A percentile compares a stretch with the other conserved stretches of the same genome.
Conservation (phyloP, 2,329 filamentous ascomycete species). For the Botrytis hyacinthi region DNA sequence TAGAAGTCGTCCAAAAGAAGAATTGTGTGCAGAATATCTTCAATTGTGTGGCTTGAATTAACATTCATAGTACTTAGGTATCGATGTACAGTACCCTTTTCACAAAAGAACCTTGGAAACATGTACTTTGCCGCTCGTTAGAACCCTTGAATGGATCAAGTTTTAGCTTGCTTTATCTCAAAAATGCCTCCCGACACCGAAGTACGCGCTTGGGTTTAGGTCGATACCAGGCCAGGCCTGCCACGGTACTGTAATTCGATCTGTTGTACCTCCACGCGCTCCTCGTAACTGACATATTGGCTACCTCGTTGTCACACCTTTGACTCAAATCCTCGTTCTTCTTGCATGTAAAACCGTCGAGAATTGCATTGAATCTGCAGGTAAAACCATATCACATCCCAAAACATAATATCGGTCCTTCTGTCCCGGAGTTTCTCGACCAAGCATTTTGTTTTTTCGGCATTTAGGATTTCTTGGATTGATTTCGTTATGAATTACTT, state of each 20-base stretch:
- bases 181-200: background rate
- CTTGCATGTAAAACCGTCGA: constrained; percentile 32
- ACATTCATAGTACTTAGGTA: background rate
- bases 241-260: constrained; percentile 19
- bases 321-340: constrained; percentile 59
- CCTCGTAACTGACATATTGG: constrained; percentile 22
- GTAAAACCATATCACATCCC: constrained; percentile 9
- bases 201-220: constrained; percentile 1
- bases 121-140: constrained; percentile 5
- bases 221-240: background rate
- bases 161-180: background rate
- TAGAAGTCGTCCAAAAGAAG: constrained; percentile 1
- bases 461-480: constrained; percentile 10
- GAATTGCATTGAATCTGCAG: constrained; percentile 14
- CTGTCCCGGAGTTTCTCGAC: constrained; percentile 14
- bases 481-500: constrained; percentile 16
- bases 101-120: background rate
- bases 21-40: constrained; percentile 11
- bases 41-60: constrained; percentile 13
- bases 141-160: background rate
- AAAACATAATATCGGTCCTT: constrained; percentile 22
- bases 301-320: constrained; percentile 55
- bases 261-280: constrained; percentile 17
- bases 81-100: constrained; percentile 11
- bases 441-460: constrained; percentile 18